Base-by-base conservation (phyloP, 2,329 filamentous ascomycete genomes). In the Cladosporium halotolerans region DNA sequence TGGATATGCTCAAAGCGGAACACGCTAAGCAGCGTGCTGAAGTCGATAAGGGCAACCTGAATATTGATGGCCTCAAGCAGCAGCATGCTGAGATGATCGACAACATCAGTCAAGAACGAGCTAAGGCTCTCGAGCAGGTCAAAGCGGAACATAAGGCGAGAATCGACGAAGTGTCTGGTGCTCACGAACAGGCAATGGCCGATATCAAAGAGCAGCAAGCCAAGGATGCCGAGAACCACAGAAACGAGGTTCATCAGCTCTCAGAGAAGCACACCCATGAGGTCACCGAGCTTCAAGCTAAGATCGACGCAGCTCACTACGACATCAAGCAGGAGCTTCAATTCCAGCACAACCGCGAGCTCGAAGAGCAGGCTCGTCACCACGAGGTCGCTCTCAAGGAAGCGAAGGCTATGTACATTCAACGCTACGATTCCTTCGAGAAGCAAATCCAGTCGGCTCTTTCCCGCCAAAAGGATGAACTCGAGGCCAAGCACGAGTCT, bases 171-270 rank as follows among this genome's bases (percentile, higher is more conserved):
- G 46, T 57, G 39, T 52, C 53, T 33, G 45, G 48, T 23, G 45
- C 50, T 11, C 52, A 55, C 38, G 53, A 60, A 32, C 48, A 50
- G 36, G 47, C 52, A 4, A 53, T 55, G 16, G 47, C 52, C 16
- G 50, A 45, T 9, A 28, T 60, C 19, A 47, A 55, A 13, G 28
- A 38, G 31, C 54, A 58, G 34, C 48, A 55, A 11, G 43, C 41
- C 31, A 14, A 13, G 9, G 28, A 43, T 10, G 19, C 53, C 6
- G 34, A 51, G 18, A 50, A 50, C 31, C 48, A 38, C 16, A 10
- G 34, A 9, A 11, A 54, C n/a, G 58, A 59, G n/a, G 50, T 61
- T 9, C 57, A 60, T 8, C 57, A 53, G 6, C 57, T 62, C 42
- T 54, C 56, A 31, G 47, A 58, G 23, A 59, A 60, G 45, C 49